These are phyloP conservation scores for Cicer yamashitae DNA, from an alignment of 306 rosid species.

Conservation along the genomic window DNA sequence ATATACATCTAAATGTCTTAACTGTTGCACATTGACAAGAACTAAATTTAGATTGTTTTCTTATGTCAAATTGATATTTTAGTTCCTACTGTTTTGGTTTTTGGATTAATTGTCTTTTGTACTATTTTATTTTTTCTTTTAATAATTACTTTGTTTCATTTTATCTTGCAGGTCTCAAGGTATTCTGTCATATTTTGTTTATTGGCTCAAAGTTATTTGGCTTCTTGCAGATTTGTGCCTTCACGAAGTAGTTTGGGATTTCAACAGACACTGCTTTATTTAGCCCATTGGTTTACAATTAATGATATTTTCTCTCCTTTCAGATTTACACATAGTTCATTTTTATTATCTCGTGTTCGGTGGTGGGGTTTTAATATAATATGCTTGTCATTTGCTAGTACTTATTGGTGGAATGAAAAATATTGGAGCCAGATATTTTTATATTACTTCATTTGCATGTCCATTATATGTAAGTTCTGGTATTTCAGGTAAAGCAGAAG, in stretches of 20 bases:
- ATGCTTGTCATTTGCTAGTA: conserved; percentile 11
- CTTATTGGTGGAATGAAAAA: conserved; percentile 24
- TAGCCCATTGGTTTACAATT: conserved; percentile 28
- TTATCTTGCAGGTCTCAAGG: conserved; percentile 91
- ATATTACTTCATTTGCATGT: conserved; percentile 37
- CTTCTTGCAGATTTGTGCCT: conserved; percentile 43
- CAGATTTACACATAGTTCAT: conserved; percentile 6
- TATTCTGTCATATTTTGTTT: conserved; percentile 55
- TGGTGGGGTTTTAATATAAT: conserved; percentile 6
- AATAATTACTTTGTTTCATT: conserved; percentile 38
- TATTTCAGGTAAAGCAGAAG: conserved; percentile 82
- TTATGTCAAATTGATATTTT: conserved; percentile 23
- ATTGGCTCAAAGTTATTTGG: conserved; percentile 42
- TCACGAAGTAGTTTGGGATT: conserved; percentile 36
- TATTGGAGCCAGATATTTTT: conserved; percentile 18
- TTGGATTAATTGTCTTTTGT: conserved; percentile 9
- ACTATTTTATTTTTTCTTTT: conserved; percentile 6
- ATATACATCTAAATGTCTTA: conserved; percentile 5
- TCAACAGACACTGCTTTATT: conserved; percentile 38
- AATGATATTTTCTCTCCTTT: conserved; percentile 14
- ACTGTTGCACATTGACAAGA: conserved; percentile 14
- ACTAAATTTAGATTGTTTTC: conserved; percentile 8
- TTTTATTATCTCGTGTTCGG: conserved; percentile 28
- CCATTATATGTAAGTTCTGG: conserved; percentile 32
- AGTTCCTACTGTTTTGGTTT: conserved; percentile 10